Evolutionary conservation across 768 basidiomycete species (phyloP).

Genomic region (Tricholoma hemisulphureum): DNA sequence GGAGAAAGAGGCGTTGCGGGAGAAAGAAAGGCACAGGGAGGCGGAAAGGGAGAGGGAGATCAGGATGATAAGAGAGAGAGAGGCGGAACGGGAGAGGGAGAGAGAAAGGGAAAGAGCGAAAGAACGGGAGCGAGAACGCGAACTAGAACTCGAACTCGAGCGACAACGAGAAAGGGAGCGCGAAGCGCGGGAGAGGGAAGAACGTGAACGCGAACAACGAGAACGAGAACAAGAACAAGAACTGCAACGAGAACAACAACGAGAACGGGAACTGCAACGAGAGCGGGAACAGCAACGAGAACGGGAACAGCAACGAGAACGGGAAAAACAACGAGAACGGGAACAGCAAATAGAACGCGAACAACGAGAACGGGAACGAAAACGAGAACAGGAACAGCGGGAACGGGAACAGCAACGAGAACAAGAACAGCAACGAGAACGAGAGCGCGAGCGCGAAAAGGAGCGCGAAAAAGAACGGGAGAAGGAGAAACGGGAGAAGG

Average conservation of each 20-base stretch:
- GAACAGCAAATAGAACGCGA: constrained; percentile 6
- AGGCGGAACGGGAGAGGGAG: constrained; percentile 18
- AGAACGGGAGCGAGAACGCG: constrained; percentile 10
- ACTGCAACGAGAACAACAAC: not conserved
- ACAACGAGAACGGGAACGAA: not conserved
- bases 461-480: constrained; percentile 1
- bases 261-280: not conserved
- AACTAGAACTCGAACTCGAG: too few species aligned
- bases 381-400: not conserved
- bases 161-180: constrained; percentile 7
- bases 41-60: constrained; percentile 20
- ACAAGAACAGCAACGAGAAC: not conserved
- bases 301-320: not conserved
- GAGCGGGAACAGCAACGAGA: constrained; percentile 3
- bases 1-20: constrained; percentile 13
- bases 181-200: constrained; percentile 4
- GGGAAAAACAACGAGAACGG: not conserved
- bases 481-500: not conserved
- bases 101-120: constrained; percentile 5
- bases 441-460: not conserved
- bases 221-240: constrained; percentile 5
- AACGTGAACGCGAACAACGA: constrained; percentile 9
- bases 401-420: not conserved
- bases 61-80: constrained; percentile 11
- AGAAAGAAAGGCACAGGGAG: constrained; percentile 18